Conservation (phyloP, 306 rosid species). For the Inga laurina region DNA sequence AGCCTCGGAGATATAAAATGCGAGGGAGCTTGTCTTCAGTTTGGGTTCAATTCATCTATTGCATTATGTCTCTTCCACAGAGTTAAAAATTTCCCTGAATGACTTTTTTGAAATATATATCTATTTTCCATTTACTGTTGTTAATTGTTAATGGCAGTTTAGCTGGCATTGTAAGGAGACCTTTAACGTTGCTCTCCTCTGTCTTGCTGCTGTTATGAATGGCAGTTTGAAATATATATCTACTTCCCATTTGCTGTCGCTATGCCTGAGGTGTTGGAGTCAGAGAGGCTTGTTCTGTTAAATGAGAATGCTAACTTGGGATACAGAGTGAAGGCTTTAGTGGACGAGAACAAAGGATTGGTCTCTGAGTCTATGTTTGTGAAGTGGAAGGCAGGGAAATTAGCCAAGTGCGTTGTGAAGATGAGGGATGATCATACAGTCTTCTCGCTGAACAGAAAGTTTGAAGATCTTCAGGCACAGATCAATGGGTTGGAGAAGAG, state of each 20-base stretch:
- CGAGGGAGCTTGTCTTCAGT: too few species aligned
- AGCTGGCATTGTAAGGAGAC: too few species aligned
- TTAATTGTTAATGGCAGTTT: too few species aligned
- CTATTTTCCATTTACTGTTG: too few species aligned
- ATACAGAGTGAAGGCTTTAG: conserved; percentile 53
- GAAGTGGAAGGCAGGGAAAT: conserved; percentile 56
- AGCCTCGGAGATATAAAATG: too few species aligned
- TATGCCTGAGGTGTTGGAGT: conserved; percentile 81
- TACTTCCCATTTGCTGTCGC: too few species aligned
- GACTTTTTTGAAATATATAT: too few species aligned
- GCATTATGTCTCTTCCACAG: too few species aligned
- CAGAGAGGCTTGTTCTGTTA: conserved; percentile 59
- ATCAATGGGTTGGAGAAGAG: conserved; percentile 83
- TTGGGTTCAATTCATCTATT: too few species aligned
- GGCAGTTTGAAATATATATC: not conserved
- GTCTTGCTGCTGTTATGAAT: too few species aligned
- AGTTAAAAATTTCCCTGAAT: too few species aligned
- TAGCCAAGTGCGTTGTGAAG: conserved; percentile 41
- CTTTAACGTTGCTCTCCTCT: too few species aligned
- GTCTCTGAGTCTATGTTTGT: conserved; percentile 70
- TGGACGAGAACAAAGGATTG: conserved; percentile 79
- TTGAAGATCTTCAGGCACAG: conserved; percentile 85
- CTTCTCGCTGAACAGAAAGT: conserved; percentile 62
- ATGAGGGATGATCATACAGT: conserved; percentile 88
- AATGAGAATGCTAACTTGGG: conserved; percentile 81